Evolutionary conservation across 306 rosid species (phyloP).

Genomic region (Corylus americana): DNA sequence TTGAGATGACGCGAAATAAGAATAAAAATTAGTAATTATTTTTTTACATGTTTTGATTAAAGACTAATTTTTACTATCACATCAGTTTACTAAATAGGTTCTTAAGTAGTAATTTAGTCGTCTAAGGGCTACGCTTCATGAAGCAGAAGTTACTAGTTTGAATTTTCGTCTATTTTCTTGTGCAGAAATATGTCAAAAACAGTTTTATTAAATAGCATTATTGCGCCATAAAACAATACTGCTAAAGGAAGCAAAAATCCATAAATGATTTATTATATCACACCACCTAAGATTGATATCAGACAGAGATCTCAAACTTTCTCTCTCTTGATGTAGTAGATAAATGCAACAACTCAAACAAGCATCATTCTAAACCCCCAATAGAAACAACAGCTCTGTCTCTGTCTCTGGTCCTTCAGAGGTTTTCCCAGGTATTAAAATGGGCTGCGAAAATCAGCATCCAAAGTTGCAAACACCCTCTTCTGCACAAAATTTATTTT

Average conservation of each 20-base stretch:
- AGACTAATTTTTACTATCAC: too few relatives aligned
- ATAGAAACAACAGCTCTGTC: slow-evolving; percentile 15
- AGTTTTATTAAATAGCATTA: too few relatives aligned
- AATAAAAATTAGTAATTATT: too few relatives aligned
- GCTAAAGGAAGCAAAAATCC: neutral
- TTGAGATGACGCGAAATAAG: too few relatives aligned
- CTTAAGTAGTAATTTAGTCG: too few relatives aligned
- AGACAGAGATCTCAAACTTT: slow-evolving; percentile 13
- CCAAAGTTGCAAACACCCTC: slow-evolving; percentile 27
- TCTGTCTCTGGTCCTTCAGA: slow-evolving; percentile 31
- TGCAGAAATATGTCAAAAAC: too few relatives aligned
- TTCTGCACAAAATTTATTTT: slow-evolving; percentile 45
- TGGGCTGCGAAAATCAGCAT: slow-evolving; percentile 34
- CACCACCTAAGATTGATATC: slow-evolving; percentile 24
- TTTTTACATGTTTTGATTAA: too few relatives aligned
- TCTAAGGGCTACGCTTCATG: too few relatives aligned
- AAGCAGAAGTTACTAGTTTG: too few relatives aligned
- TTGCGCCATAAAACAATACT: too few relatives aligned
- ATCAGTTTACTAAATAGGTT: too few relatives aligned
- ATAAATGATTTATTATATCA: slow-evolving; percentile 28
- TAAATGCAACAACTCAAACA: slow-evolving; percentile 15
- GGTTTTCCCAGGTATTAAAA: slow-evolving; percentile 50
- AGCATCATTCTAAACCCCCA: slow-evolving; percentile 27
- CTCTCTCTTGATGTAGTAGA: slow-evolving; percentile 21
- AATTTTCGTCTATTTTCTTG: too few relatives aligned